Base-by-base conservation (phyloP, 768 basidiomycete species). In the Sarcomyxa edulis region DNA sequence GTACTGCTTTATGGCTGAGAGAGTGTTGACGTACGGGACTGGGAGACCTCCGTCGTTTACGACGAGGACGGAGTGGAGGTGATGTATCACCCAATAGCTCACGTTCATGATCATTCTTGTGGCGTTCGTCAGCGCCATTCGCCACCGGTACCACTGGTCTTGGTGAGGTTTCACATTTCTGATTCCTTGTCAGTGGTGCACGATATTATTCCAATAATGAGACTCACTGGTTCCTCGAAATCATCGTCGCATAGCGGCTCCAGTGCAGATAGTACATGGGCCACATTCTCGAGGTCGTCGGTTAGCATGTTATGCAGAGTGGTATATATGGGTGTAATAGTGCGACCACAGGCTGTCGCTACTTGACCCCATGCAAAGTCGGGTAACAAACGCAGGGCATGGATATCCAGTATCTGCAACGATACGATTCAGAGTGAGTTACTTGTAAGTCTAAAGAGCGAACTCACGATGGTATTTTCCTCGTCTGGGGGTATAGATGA, bases 241-340 rank as follows among this genome's bases (percentile, higher is more conserved):
- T 39, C 11, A 18, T 16, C 16, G 19, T 14, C 40, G 24, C 8
- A 12, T 12, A 15, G 35, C 6, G 43, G 50, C 37, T 67, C 74
- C 30, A 73, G 49, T 15, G 68, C 66, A 16, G 60, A 62, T 33
- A 74, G 54, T 7, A 74, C 40, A 39, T 59, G 60, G 9, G 66
- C 57, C n/a, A 73, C 59, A 41, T 56, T 56, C 25, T 71, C 58
- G 12, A 72, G 40, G 35, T 74, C 72, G 25, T 63, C 45, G 35
- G 50, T 47, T 4, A 71, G 39, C 18, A 62, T 58, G 25, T 44
- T 56, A 30, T 59, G 59, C 18, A 75, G 23, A 32, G 50, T 52
- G 23, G 44, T 50, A 50, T 58, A 73, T 15, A 63, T 45, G 7
- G 68, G 65, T 6, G 47, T 35, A 23, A 66, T 43, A 21, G 55